phyloP scores from a whole-genome alignment of 228 moss, liverwort and hornwort species.

The Sphagnum fallax region DNA sequence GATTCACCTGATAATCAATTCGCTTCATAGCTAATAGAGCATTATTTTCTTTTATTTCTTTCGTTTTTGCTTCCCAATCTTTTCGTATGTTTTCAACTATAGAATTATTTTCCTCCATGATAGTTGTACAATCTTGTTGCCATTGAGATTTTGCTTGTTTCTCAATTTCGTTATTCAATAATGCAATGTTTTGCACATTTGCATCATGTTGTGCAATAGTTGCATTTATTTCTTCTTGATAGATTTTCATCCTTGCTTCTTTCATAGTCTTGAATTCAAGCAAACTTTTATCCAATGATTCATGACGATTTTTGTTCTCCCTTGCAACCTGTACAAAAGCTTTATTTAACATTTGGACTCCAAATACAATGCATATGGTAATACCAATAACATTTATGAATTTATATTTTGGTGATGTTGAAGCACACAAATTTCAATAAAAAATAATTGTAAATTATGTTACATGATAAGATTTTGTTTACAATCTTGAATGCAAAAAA shows the following conservation, averaged over 20 bases:
- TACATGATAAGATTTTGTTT: no score
- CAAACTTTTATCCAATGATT: no score
- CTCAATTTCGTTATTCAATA: slow-evolving; percentile 12
- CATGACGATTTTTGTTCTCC: no score
- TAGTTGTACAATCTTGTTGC: slow-evolving; percentile 17
- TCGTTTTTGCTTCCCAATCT: slow-evolving; percentile 21
- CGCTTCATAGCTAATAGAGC: slow-evolving; percentile 15
- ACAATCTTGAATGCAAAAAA: neutral
- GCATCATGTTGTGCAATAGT: slow-evolving; percentile 24
- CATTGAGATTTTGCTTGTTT: slow-evolving; percentile 26
- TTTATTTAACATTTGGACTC: no score
- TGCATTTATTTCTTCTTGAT: slow-evolving; percentile 22
- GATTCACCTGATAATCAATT: slow-evolving; percentile 1
- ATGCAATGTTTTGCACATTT: slow-evolving; percentile 8
- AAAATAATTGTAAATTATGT: no score
- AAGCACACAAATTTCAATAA: no score
- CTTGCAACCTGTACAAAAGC: no score
- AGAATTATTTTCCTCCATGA: slow-evolving; percentile 22
- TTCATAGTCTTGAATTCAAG: slow-evolving; percentile 3
- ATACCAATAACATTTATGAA: no score
- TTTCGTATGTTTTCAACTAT: slow-evolving; percentile 6
- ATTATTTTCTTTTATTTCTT: slow-evolving; percentile 16
- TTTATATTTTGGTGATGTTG: no score
- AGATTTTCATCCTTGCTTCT: slow-evolving; percentile 9
- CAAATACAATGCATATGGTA: no score